A percentile compares a stretch with the other conserved stretches of the same genome.
Evolutionary conservation across 768 basidiomycete species (phyloP).

Genomic region (Termitomyces sp.): DNA sequence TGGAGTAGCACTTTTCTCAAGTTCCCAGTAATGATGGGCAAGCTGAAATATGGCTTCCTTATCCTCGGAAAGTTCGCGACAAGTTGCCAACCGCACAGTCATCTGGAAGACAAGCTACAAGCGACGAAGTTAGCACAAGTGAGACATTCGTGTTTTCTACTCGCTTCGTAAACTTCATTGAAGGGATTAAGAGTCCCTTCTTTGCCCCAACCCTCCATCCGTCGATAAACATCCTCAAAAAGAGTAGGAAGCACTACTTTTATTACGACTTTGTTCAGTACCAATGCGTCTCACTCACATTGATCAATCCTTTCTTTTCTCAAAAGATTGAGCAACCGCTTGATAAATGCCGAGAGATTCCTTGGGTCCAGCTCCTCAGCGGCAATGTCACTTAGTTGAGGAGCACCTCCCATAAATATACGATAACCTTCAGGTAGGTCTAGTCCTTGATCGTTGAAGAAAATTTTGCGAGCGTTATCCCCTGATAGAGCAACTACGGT

Average conservation of each 20-base stretch:
- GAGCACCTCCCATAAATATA: constrained; percentile 16
- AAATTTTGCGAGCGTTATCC: constrained; percentile 16
- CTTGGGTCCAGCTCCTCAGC: constrained; percentile 1
- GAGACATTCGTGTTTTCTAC: neutral
- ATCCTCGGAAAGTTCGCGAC: constrained; percentile 14
- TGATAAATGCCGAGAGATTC: neutral
- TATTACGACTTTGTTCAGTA: too few relatives aligned
- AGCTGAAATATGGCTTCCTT: constrained; percentile 11
- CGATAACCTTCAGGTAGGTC: constrained; percentile 18
- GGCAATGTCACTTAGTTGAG: constrained; percentile 16
- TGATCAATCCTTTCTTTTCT: constrained; percentile 8
- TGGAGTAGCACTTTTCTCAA: constrained; percentile 12
- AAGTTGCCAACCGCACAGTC: constrained; percentile 14
- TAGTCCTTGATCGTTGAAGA: constrained; percentile 18
- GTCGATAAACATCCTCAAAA: constrained; percentile 13
- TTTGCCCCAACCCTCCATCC: constrained; percentile 11
- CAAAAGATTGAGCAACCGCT: constrained; percentile 4
- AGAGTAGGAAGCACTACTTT: constrained; percentile 11
- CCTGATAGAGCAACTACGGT: constrained; percentile 19
- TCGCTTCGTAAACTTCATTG: constrained; percentile 14
- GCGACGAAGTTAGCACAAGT: neutral
- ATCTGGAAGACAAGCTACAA: constrained; percentile 16
- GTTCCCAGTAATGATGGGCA: constrained; percentile 5
- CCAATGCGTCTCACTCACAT: neutral
- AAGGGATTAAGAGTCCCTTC: constrained; percentile 14